A percentile compares a stretch with the other conserved stretches of the same genome.
Conservation (phyloP, 768 basidiomycete genomes). For the Suillus bovinus region DNA sequence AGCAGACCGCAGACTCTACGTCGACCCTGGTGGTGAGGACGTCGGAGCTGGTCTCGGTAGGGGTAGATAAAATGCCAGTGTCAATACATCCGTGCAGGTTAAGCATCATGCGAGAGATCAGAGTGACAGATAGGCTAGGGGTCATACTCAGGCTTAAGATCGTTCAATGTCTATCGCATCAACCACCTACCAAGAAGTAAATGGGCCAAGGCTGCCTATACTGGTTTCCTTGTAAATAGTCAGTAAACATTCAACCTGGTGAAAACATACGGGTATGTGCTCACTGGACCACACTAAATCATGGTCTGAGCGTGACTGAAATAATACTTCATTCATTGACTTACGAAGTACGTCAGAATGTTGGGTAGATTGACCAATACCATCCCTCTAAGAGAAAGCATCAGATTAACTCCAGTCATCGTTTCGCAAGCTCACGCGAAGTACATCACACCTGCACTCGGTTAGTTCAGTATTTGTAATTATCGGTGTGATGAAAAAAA, state of each 20-base stretch:
- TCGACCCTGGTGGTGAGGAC: no score
- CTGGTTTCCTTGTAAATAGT: slow-evolving; percentile 15
- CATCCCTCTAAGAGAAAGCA: slow-evolving; percentile 42
- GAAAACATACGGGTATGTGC: neutral
- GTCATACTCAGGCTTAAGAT: no score
- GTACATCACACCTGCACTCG: slow-evolving; percentile 48
- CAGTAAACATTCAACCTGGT: neutral
- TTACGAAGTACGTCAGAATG: no score
- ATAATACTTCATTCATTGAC: no score
- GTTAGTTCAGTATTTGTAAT: neutral
- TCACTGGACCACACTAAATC: no score
- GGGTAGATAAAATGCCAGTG: no score
- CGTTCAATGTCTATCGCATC: neutral
- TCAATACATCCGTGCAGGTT: no score
- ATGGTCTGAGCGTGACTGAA: no score
- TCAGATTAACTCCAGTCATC: neutral
- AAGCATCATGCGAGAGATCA: no score
- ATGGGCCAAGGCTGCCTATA: slow-evolving; percentile 46
- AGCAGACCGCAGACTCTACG: no score
- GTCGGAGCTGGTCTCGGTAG: no score
- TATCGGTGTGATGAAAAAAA: slow-evolving; percentile 14
- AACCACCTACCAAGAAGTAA: slow-evolving; percentile 45
- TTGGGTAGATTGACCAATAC: slow-evolving; percentile 52
- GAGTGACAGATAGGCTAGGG: no score
- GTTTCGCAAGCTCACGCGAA: slow-evolving; percentile 47